Conservation (phyloP, 306 rosid species). For the Vigna trinervia region DNA sequence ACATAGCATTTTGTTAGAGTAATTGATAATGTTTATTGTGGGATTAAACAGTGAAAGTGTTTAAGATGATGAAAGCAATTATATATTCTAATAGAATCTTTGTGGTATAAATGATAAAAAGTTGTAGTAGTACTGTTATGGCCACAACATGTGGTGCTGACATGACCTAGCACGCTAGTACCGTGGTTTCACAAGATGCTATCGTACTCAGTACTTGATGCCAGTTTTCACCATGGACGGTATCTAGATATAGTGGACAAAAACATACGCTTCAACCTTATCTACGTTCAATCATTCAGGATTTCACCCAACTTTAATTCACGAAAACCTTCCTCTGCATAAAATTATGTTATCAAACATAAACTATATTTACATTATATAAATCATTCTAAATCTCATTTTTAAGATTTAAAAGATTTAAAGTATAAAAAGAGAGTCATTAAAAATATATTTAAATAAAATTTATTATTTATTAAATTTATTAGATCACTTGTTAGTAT, state of each 20-base stretch:
- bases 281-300: constrained; percentile 36
- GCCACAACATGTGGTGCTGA: constrained; percentile 54
- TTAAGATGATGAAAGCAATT: not conserved
- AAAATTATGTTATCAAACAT: too few relatives aligned
- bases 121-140: constrained; percentile 41
- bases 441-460: too few relatives aligned
- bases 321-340: not conserved
- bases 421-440: too few relatives aligned
- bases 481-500: too few relatives aligned
- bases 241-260: constrained; percentile 52
- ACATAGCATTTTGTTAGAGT: not conserved
- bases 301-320: constrained; percentile 7
- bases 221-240: constrained; percentile 54
- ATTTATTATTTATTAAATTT: too few relatives aligned
- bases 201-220: constrained; percentile 55
- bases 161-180: constrained; percentile 51
- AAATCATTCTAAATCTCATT: too few relatives aligned
- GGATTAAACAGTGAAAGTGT: constrained; percentile 7
- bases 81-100: constrained; percentile 3
- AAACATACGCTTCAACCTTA: constrained; percentile 41
- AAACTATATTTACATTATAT: too few relatives aligned
- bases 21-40: not conserved
- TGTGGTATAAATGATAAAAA: constrained; percentile 41
- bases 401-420: too few relatives aligned
- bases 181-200: constrained; percentile 55